phyloP scores from a whole-genome alignment of 441 rosid species.

The Dalechampia spathulata region DNA sequence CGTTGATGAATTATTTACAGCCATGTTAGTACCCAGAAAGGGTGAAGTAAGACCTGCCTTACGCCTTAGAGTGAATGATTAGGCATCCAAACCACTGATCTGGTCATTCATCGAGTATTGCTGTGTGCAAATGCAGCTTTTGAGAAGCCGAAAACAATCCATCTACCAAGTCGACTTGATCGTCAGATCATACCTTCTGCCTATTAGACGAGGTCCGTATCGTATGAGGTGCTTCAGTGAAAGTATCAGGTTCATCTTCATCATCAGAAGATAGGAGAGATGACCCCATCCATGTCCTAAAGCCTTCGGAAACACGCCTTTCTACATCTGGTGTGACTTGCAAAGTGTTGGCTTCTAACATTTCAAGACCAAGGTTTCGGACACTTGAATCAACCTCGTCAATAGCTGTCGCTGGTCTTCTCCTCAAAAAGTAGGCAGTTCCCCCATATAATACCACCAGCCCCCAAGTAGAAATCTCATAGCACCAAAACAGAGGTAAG shows the following conservation, averaged over 20 bases:
- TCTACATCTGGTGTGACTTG: conserved; percentile 72
- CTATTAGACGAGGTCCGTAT: conserved; percentile 25
- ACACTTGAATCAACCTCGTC: conserved; percentile 58
- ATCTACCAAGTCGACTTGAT: background rate
- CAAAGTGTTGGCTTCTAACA: conserved; percentile 68
- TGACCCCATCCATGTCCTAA: conserved; percentile 83
- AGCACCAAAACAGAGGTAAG: conserved; percentile 85
- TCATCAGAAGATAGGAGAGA: conserved; percentile 81
- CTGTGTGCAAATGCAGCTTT: too few relatives aligned
- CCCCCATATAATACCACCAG: conserved; percentile 62
- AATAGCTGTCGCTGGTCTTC: conserved; percentile 57
- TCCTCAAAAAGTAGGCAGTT: conserved; percentile 58
- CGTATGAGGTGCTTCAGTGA: conserved; percentile 32
- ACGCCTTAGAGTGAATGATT: too few relatives aligned
- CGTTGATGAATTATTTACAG: too few relatives aligned
- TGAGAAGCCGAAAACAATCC: too few relatives aligned
- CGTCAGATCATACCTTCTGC: conserved; percentile 30
- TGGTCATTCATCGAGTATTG: too few relatives aligned
- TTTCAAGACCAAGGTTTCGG: conserved; percentile 67
- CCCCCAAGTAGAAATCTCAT: conserved; percentile 80
- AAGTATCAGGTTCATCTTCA: conserved; percentile 63
- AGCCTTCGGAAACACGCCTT: conserved; percentile 72
- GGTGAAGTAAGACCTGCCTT: too few relatives aligned
- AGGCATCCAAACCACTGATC: too few relatives aligned
- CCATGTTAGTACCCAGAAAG: too few relatives aligned